Base-by-base conservation (phyloP, 768 basidiomycete genomes). In the Lentinula detonsa region DNA sequence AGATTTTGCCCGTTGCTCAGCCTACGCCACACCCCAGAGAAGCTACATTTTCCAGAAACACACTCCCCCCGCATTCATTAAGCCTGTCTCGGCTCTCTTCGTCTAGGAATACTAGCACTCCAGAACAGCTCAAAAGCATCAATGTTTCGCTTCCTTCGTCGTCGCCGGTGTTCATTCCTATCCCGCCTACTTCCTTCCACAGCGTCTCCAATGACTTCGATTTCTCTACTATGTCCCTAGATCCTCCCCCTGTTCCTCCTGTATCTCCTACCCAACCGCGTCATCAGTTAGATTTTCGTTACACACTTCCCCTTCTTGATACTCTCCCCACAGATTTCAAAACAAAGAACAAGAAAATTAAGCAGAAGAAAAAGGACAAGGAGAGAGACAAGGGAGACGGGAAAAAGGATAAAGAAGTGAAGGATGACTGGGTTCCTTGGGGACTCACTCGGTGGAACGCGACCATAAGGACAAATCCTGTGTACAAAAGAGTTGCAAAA, bases 361-460 rank as follows among this genome's bases (percentile, higher is more conserved):
- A 77, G 23, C 81, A 86, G 11, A 80, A 78, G 66, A 78, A 80
- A 49, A 70, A 70, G 35, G 80, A 81, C 18, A 75, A 73, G 65
- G 72, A 66, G 78, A 63, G 75, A 80, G 68, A 65, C 66, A 53
- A 77, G 72, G 74, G 71, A 50, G 68, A 69, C 33, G 72, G 73
- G 3, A 71, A 74, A 34, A 85, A 79, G 63, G 73, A 75, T 16
- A 82, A 78, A 64, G 71, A 72, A 23, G 49, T 37, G 10, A 80
- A 72, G 62, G 85, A 87, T 18, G 90, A 90, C 34, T 86, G 83
- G 77, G 65, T 75, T 21, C 84, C 87, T 8, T 74, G 90, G 70
- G 88, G 90, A 37, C 69, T 88, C 52, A 81, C 80, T 61, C 82
- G 77, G 70, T 93, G 91, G 92, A 81, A 85, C 28, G 90, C 89